Percentiles rank a stretch among this genome's conserved stretches.
phyloP scores from a whole-genome alignment of 345 rosid species.

The Euphorbia tirucalli region DNA sequence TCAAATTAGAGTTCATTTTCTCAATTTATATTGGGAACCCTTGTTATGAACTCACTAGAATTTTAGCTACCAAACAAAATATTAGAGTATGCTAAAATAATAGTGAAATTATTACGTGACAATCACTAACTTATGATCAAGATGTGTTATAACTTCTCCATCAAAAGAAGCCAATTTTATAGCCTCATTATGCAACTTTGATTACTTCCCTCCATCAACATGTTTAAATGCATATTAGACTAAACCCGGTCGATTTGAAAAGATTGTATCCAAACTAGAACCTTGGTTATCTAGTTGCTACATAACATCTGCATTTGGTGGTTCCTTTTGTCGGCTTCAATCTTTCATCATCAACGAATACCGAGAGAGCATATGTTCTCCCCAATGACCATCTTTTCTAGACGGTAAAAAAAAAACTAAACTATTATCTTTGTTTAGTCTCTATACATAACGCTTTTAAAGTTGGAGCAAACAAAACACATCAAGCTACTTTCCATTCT shows the following conservation, averaged over 20 bases:
- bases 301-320: conserved; percentile 31
- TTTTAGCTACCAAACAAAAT: not conserved
- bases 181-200: conserved; percentile 66
- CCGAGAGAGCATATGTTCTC: conserved; percentile 78
- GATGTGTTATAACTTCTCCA: conserved; percentile 78
- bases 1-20: no score
- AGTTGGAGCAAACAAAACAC: no score
- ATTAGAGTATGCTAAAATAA: not conserved
- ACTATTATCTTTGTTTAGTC: no score
- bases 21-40: no score
- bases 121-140: conserved; percentile 71
- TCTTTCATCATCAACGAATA: conserved; percentile 85
- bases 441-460: no score
- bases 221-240: no score
- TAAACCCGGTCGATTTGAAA: no score
- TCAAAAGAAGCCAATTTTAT: conserved; percentile 72
- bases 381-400: conserved; percentile 86
- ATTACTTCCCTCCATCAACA: conserved; percentile 80
- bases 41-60: not conserved
- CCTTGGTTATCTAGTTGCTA: no score
- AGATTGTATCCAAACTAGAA: no score
- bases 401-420: conserved; percentile 10
- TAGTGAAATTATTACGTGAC: not conserved
- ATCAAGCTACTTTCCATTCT: no score
- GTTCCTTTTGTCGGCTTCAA: conserved; percentile 40